phyloP scores from a whole-genome alignment of 306 rosid species.

The Cucumis cinereus region DNA sequence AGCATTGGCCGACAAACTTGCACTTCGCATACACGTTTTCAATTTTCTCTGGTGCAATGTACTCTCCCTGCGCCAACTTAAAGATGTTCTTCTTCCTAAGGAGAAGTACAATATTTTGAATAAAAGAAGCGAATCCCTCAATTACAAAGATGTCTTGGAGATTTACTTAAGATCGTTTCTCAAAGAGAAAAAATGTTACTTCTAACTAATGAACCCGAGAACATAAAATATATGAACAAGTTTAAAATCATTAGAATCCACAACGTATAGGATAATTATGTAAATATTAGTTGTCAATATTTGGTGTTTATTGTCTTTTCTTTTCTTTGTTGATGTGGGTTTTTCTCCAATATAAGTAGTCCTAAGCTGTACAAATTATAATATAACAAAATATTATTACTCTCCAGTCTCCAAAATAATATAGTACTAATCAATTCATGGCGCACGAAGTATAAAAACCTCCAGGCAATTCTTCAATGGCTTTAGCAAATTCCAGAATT shows the following conservation, averaged over 20 bases:
- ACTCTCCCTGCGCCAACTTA: slow-evolving; percentile 99
- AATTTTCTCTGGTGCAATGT: slow-evolving; percentile 96
- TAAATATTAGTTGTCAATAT: neutral
- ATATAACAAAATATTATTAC: neutral
- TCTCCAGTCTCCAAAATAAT: neutral
- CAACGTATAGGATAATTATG: neutral
- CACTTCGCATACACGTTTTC: slow-evolving; percentile 88
- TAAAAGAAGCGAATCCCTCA: neutral
- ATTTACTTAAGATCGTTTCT: neutral
- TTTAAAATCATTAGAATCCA: neutral
- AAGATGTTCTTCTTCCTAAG: slow-evolving; percentile 92
- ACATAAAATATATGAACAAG: neutral
- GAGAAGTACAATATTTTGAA: neutral
- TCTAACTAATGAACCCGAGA: neutral
- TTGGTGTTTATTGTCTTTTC: neutral
- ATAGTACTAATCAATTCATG: neutral
- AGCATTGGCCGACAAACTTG: slow-evolving; percentile 78
- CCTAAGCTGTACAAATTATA: neutral
- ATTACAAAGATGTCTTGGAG: neutral
- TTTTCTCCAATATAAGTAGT: neutral
- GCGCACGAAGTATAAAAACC: neutral
- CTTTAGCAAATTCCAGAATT: neutral
- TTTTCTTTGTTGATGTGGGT: neutral
- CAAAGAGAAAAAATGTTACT: neutral
- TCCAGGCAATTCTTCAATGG: neutral